Percentiles rank a stretch among this genome's conserved stretches.
These are phyloP conservation scores for Trichoderma oligosporum DNA, from an alignment of 2,329 filamentous ascomycete species.

Conservation along the genomic window DNA sequence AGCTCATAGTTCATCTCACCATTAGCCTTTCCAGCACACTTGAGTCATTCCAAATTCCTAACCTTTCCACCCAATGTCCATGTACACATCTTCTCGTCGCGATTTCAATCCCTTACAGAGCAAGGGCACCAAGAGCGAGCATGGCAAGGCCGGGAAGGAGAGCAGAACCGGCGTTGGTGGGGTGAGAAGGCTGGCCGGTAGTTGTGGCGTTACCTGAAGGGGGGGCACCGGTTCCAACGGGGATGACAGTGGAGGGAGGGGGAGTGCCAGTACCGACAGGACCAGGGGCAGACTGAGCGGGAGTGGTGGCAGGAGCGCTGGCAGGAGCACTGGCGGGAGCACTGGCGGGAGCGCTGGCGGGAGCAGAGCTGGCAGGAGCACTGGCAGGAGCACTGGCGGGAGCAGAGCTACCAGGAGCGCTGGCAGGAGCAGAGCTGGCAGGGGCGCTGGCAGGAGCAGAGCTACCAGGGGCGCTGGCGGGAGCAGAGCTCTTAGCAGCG, in stretches of 20 bases:
- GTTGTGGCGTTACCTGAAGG: slow-evolving; percentile 22
- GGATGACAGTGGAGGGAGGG: slow-evolving; percentile 16
- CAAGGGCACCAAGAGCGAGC: slow-evolving; percentile 33
- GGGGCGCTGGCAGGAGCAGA: not conserved
- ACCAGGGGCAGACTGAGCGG: slow-evolving; percentile 9
- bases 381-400: slow-evolving; percentile 12
- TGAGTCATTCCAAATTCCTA: not conserved
- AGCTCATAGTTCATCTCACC: slow-evolving; percentile 15
- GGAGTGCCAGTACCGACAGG: slow-evolving; percentile 16
- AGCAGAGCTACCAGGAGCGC: not conserved
- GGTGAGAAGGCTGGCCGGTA: slow-evolving; percentile 19
- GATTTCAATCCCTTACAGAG: slow-evolving; percentile 33
- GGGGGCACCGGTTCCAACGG: slow-evolving; percentile 20
- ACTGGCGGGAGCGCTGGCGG: not conserved
- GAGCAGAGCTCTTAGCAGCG: not conserved
- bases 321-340: slow-evolving; percentile 11
- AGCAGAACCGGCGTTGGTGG: slow-evolving; percentile 31
- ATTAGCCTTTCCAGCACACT: not conserved
- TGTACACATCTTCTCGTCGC: not conserved
- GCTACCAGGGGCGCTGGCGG: not conserved
- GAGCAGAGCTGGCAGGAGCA: not conserved
- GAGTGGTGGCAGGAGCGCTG: slow-evolving; percentile 15
- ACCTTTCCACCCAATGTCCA: not conserved
- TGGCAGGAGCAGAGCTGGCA: not conserved
- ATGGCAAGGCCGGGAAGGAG: slow-evolving; percentile 33